Base-by-base conservation (phyloP, 257 asterid genomes). In the Solanum tarapatanum region DNA sequence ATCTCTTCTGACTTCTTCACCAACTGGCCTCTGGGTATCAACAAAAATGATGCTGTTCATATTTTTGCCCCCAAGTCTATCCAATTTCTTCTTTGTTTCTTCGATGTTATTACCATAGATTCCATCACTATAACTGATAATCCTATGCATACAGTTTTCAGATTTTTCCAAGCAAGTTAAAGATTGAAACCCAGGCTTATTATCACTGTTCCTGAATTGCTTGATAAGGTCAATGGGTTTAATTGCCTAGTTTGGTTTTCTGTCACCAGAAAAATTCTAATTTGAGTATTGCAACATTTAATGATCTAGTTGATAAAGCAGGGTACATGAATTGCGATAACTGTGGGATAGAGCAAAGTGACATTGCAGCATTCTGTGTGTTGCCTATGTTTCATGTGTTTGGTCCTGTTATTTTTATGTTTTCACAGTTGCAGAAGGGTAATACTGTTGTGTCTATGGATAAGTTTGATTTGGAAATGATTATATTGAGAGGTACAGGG, bases 371-470 rank as follows among this genome's bases (percentile, higher is more conserved):
- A 1, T 76, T 93, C n/a, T 90, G 93, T 88, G 87, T 88, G 66
- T 60, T 90, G 4, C 92, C 93, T 5, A 26, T 90, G 91, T 91
- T 88, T 86, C 92, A 90, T 79, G 58, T 90, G 32, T 89, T 64
- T 23, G 92, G 91, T 7, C 39, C 90, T 86, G 75, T 89, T 41
- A 87, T 33, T 13, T 9, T 87, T 39, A 8, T 84, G 30, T 91
- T 85, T 16, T 89, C 91, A 8, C 93, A 89, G 90, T 82, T 92
- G 39, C 94, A 88, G 88, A 73, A 91, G 66, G 94, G 90, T 75
- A 90, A 89, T 55, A 13, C 82, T 35, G 92, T 87, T 86, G 95
- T 91, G 48, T 88, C 85, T 68, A 91, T 90, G 93, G 77, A 77
- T 16, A 83, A 24, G 84, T 85, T 84, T 14, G 92, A 83, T 13